These are phyloP conservation scores for Drechslerella coelobrocha DNA, from an alignment of 2,329 filamentous ascomycete species.

Conservation along the genomic window DNA sequence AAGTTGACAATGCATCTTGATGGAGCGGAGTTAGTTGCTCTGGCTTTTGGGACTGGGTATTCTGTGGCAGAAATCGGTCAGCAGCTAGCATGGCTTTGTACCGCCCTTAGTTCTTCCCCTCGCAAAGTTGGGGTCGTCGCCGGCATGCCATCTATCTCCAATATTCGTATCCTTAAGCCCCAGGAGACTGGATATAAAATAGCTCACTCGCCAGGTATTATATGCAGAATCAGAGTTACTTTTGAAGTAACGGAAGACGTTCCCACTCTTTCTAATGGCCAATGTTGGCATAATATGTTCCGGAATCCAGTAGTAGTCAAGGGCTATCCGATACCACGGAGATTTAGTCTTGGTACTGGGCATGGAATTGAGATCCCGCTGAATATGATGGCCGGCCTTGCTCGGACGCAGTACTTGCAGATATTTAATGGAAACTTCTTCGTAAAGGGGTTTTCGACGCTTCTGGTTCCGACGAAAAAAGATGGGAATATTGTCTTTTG, in stretches of 20 bases:
- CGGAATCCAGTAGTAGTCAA: constrained; percentile 39
- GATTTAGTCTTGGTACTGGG: constrained; percentile 17
- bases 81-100: constrained; percentile 57
- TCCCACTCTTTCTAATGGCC: background rate
- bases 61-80: constrained; percentile 57
- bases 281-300: constrained; percentile 48
- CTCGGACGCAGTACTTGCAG: constrained; percentile 8
- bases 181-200: background rate
- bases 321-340: constrained; percentile 48
- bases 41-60: constrained; percentile 18
- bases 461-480: constrained; percentile 43
- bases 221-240: constrained; percentile 27
- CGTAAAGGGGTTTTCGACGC: constrained; percentile 52
- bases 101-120: constrained; percentile 56
- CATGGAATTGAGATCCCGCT: constrained; percentile 54
- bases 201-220: background rate
- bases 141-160: constrained; percentile 43
- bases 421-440: constrained; percentile 47
- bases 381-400: constrained; percentile 53
- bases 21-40: constrained; percentile 9
- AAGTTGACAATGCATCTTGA: background rate
- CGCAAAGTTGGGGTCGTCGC: constrained; percentile 34
- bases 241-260: constrained; percentile 11
- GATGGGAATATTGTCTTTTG: constrained; percentile 45
- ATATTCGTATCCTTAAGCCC: background rate